Conservation (phyloP, 75 land plant species). For the Adiantum capillusveneris region DNA sequence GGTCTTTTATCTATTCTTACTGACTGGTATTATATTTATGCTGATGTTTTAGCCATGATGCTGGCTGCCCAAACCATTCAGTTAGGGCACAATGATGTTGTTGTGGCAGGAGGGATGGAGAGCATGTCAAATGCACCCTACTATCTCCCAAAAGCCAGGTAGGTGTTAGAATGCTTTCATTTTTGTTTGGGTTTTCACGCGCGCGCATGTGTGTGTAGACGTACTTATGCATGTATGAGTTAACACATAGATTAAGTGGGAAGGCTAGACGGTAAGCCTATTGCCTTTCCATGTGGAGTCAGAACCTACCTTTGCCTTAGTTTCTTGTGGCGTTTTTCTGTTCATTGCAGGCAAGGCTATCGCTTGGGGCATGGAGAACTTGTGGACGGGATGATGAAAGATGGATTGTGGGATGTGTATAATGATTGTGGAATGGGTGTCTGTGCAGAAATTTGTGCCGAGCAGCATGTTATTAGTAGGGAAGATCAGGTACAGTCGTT, state of each 20-base stretch:
- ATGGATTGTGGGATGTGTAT: slow-evolving; percentile 97
- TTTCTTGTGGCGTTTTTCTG: not conserved
- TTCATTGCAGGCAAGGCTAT: slow-evolving; percentile 60
- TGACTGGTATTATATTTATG: slow-evolving; percentile 2
- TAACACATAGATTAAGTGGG: too few relatives aligned
- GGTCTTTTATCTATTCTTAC: not conserved
- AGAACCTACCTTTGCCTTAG: not conserved
- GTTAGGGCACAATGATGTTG: slow-evolving; percentile 75
- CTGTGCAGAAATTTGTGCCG: slow-evolving; percentile 91
- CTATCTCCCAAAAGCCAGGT: slow-evolving; percentile 73
- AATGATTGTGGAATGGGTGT: slow-evolving; percentile 90
- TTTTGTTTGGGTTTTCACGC: not conserved
- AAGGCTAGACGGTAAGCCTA: too few relatives aligned
- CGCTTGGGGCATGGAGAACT: slow-evolving; percentile 78
- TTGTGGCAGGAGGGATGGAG: slow-evolving; percentile 97
- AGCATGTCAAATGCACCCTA: slow-evolving; percentile 98
- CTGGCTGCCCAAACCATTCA: slow-evolving; percentile 82
- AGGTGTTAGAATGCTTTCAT: not conserved
- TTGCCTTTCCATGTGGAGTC: too few relatives aligned
- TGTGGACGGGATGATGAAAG: slow-evolving; percentile 95
- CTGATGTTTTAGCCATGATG: slow-evolving; percentile 45
- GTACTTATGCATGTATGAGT: not conserved
- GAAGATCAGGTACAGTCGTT: slow-evolving; percentile 99
- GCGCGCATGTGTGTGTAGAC: too few relatives aligned
- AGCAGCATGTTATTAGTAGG: slow-evolving; percentile 48